phyloP scores from a whole-genome alignment of 2,329 filamentous ascomycete genomes.

The Dactylella cylindrospora region DNA sequence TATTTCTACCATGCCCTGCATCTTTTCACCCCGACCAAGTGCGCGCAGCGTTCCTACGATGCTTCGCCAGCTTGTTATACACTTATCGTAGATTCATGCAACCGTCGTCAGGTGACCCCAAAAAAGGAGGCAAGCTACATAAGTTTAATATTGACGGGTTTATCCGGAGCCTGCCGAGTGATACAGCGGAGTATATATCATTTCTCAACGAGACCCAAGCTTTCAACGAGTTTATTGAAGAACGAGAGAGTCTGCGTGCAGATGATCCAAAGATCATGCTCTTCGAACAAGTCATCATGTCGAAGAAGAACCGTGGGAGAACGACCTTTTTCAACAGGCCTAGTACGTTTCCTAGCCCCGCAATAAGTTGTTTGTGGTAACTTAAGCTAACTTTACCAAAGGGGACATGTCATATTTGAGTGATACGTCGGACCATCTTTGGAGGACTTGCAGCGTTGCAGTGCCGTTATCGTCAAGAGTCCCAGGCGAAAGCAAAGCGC shows the following conservation, averaged over 20 bases:
- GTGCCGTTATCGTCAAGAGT: constrained; percentile 56
- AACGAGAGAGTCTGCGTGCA: constrained; percentile 67
- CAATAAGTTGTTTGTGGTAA: constrained; percentile 49
- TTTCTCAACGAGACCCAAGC: constrained; percentile 67
- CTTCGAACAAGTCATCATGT: constrained; percentile 81
- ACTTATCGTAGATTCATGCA: constrained; percentile 67
- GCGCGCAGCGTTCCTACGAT: constrained; percentile 67
- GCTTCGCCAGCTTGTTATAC: constrained; percentile 69
- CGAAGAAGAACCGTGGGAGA: constrained; percentile 69
- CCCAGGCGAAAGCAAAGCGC: constrained; percentile 55
- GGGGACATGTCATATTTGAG: constrained; percentile 63
- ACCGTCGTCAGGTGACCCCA: constrained; percentile 62
- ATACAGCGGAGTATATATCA: constrained; percentile 65
- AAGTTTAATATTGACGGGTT: constrained; percentile 69
- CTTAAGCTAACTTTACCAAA: constrained; percentile 25
- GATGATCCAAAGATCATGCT: constrained; percentile 69
- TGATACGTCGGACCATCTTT: constrained; percentile 75
- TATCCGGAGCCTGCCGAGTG: constrained; percentile 64
- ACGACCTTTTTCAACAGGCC: constrained; percentile 66
- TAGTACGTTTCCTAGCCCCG: constrained; percentile 52
- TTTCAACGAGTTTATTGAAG: constrained; percentile 83
- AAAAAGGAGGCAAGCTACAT: constrained; percentile 64
- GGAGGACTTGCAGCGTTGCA: constrained; percentile 64
- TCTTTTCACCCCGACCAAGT: constrained; percentile 68
- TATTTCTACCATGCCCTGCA: constrained; percentile 66